Evolutionary conservation across 768 basidiomycete genomes (phyloP).

Genomic region (Termitomyces sp.): DNA sequence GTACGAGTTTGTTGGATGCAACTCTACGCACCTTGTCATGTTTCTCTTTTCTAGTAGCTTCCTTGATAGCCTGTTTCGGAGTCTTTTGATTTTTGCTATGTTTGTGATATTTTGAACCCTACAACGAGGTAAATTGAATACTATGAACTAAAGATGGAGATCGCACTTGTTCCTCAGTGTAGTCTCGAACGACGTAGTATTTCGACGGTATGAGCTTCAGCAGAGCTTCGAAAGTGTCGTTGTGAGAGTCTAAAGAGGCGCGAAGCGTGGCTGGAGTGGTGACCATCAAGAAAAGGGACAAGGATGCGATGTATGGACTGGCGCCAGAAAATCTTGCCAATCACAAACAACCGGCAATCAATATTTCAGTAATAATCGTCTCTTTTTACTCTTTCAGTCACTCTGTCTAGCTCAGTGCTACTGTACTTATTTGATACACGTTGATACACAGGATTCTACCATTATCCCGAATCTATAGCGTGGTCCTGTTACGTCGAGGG

Average conservation of each 20-base stretch:
- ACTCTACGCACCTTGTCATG: conserved; percentile 65
- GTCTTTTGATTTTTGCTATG: conserved; percentile 85
- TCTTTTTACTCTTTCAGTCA: too few relatives aligned
- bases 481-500: too few relatives aligned
- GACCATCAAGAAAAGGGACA: conserved; percentile 32
- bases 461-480: too few relatives aligned
- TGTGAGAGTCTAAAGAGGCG: conserved; percentile 76
- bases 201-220: conserved; percentile 85
- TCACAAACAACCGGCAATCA: too few relatives aligned
- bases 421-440: too few relatives aligned
- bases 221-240: conserved; percentile 80
- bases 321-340: neutral
- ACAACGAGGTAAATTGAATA: neutral
- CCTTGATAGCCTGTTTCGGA: conserved; percentile 83
- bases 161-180: conserved; percentile 62
- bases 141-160: neutral
- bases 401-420: too few relatives aligned
- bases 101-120: conserved; percentile 73
- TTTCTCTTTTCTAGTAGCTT: conserved; percentile 85
- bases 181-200: conserved; percentile 77
- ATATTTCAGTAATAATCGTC: too few relatives aligned
- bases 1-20: neutral
- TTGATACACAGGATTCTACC: too few relatives aligned
- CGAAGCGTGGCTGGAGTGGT: conserved; percentile 47
- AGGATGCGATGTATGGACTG: neutral